Percentiles rank a stretch among this genome's conserved stretches.
Conservation (phyloP, 106 monocot genomes). For the Dioscorea dumetorum region DNA sequence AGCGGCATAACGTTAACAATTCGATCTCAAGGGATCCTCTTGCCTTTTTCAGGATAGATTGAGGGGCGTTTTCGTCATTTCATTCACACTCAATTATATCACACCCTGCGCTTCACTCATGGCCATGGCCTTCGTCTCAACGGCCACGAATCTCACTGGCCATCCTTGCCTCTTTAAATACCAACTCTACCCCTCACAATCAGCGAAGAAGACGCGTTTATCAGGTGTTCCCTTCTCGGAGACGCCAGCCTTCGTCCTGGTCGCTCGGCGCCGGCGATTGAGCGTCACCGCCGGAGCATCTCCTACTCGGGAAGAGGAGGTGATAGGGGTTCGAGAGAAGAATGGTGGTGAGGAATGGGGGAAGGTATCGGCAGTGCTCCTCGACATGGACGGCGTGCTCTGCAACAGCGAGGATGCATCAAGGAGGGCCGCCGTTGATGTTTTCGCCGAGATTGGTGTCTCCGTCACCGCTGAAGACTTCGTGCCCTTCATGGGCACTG, state of each 20-base stretch:
- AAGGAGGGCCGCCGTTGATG: constrained; percentile 77
- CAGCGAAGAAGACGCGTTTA: too few species aligned
- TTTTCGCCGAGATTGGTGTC: constrained; percentile 88
- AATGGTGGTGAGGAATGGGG: constrained; percentile 25
- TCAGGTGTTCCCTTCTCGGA: background rate
- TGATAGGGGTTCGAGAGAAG: constrained; percentile 1
- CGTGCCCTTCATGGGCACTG: constrained; percentile 95
- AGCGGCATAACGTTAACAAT: too few species aligned
- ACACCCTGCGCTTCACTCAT: too few species aligned
- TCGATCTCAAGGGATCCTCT: too few species aligned
- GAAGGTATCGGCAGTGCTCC: constrained; percentile 90
- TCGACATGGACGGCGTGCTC: constrained; percentile 99
- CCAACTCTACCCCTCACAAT: background rate
- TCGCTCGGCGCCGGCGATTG: constrained; percentile 1
- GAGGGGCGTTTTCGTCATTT: too few species aligned
- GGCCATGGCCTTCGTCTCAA: too few species aligned
- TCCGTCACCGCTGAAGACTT: constrained; percentile 77
- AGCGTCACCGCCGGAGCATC: constrained; percentile 13
- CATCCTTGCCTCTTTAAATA: background rate
- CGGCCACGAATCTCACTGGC: too few species aligned
- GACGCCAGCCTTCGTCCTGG: background rate
- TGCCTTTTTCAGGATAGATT: too few species aligned
- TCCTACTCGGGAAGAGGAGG: constrained; percentile 9
- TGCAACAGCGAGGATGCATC: constrained; percentile 93
- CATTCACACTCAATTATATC: too few species aligned